A percentile compares a stretch with the other conserved stretches of the same genome.
These are phyloP conservation scores for Fusarium siculi DNA, from an alignment of 2,329 filamentous ascomycete genomes.

Conservation along the genomic window DNA sequence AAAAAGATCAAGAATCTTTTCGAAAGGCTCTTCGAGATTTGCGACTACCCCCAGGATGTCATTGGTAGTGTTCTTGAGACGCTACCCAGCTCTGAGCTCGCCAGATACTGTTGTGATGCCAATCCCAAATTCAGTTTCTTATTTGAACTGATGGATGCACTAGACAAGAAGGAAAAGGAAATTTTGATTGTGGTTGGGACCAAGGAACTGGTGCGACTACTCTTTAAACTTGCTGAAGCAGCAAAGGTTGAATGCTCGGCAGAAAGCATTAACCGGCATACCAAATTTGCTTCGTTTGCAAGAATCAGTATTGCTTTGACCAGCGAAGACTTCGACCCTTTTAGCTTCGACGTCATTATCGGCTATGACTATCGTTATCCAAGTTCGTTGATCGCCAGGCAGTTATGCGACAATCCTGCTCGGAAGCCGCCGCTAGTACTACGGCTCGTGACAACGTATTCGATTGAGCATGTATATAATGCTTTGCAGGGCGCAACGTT, in stretches of 20 bases:
- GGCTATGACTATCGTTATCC: slow-evolving; percentile 63
- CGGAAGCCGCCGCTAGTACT: slow-evolving; percentile 57
- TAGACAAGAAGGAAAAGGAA: slow-evolving; percentile 55
- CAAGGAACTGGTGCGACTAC: slow-evolving; percentile 60
- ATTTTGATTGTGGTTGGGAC: slow-evolving; percentile 65
- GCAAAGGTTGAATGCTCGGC: slow-evolving; percentile 52
- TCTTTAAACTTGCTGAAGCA: slow-evolving; percentile 60
- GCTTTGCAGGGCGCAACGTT: slow-evolving; percentile 50
- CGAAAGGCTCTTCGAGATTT: slow-evolving; percentile 61
- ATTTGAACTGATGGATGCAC: slow-evolving; percentile 59
- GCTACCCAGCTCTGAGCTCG: slow-evolving; percentile 54
- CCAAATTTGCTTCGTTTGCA: slow-evolving; percentile 49
- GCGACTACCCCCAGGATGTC: slow-evolving; percentile 66
- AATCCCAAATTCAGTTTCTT: slow-evolving; percentile 71
- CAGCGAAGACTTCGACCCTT: slow-evolving; percentile 51
- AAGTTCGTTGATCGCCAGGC: slow-evolving; percentile 48
- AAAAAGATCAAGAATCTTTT: slow-evolving; percentile 64
- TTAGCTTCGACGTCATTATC: slow-evolving; percentile 61
- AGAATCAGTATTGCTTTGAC: slow-evolving; percentile 58
- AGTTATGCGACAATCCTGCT: slow-evolving; percentile 24
- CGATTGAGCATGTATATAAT: slow-evolving; percentile 65
- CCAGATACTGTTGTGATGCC: slow-evolving; percentile 65
- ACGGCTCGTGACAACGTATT: slow-evolving; percentile 60
- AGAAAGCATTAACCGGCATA: slow-evolving; percentile 45
- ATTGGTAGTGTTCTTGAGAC: slow-evolving; percentile 55